Evolutionary conservation across 2,329 filamentous ascomycete species (phyloP).

Genomic region (Aspergillus hortae): DNA sequence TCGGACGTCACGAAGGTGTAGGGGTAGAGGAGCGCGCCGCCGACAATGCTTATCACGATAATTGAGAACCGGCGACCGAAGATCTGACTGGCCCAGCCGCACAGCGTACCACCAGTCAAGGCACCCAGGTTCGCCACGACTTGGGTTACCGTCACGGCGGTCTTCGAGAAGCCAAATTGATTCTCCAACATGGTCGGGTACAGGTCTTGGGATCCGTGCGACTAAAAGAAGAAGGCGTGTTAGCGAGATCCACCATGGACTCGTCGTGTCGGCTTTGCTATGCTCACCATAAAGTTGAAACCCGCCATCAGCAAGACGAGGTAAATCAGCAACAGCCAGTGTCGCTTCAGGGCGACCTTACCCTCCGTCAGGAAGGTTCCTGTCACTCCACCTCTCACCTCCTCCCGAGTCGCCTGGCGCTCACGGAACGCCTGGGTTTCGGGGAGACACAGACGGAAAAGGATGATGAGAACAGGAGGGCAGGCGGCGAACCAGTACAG

Average conservation of each 20-base stretch:
- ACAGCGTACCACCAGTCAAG: conserved; percentile 62
- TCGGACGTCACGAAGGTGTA: conserved; percentile 67
- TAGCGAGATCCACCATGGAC: neutral
- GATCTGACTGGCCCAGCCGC: conserved; percentile 67
- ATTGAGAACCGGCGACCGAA: conserved; percentile 68
- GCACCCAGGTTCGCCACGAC: conserved; percentile 70
- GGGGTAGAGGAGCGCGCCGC: conserved; percentile 76
- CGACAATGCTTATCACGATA: conserved; percentile 59
- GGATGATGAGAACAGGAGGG: conserved; percentile 75
- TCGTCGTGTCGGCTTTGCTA: neutral
- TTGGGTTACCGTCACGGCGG: conserved; percentile 65
- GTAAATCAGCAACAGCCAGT: conserved; percentile 79
- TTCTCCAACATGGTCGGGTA: conserved; percentile 60
- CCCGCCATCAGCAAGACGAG: conserved; percentile 83
- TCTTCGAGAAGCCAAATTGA: conserved; percentile 53
- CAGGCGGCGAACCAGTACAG: conserved; percentile 86
- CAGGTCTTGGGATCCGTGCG: conserved; percentile 68
- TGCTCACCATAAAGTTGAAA: conserved; percentile 76
- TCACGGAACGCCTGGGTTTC: conserved; percentile 73
- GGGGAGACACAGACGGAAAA: conserved; percentile 71
- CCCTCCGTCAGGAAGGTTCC: conserved; percentile 71
- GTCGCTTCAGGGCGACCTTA: conserved; percentile 70
- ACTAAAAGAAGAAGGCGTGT: conserved; percentile 31
- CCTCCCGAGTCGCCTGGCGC: conserved; percentile 61
- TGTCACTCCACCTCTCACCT: conserved; percentile 55